Conservation (phyloP, 345 rosid species). For the Boechera divaricarpa region DNA sequence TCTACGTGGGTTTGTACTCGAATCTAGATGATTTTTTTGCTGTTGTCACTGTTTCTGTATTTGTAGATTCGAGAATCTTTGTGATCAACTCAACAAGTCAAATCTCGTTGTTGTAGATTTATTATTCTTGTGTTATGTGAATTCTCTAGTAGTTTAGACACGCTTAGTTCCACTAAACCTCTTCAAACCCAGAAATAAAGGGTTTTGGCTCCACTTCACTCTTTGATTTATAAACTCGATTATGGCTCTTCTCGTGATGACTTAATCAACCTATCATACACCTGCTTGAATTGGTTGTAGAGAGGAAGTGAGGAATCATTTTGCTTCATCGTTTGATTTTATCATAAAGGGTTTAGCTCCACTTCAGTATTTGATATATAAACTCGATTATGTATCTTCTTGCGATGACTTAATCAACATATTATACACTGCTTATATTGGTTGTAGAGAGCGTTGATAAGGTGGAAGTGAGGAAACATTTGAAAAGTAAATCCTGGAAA, state of each 20-base stretch:
- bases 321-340: too few relatives aligned
- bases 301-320: too few relatives aligned
- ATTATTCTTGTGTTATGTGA: not conserved
- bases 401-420: too few relatives aligned
- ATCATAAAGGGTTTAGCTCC: not conserved
- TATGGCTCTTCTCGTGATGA: too few relatives aligned
- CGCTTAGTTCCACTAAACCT: not conserved
- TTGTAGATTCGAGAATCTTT: slow-evolving; percentile 11
- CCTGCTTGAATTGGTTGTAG: too few relatives aligned
- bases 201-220: not conserved
- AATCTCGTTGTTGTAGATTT: not conserved
- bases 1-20: not conserved
- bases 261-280: too few relatives aligned
- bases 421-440: too few relatives aligned
- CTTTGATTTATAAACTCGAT: too few relatives aligned
- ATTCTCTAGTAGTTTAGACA: not conserved
- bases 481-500: slow-evolving; percentile 32
- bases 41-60: slow-evolving; percentile 4
- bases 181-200: not conserved
- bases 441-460: not conserved
- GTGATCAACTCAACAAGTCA: slow-evolving; percentile 10
- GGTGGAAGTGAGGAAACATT: too few relatives aligned
- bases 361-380: too few relatives aligned
- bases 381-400: too few relatives aligned
- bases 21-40: not conserved